Evolutionary conservation across 805 yeast species (phyloP).

Genomic region (Barnettozyma botsteinii): DNA sequence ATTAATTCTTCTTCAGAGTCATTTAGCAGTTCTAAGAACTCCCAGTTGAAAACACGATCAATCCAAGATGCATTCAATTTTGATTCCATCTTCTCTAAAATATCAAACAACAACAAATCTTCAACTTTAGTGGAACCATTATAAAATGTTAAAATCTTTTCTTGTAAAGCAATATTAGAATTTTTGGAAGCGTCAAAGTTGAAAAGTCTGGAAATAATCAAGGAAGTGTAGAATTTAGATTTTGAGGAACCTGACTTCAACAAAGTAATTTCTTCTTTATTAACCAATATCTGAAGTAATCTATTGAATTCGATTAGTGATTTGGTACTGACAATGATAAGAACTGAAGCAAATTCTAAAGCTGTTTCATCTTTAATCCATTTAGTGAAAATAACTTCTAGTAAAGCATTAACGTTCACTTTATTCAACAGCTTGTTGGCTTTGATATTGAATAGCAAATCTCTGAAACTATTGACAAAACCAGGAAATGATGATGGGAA

Average conservation of each 20-base stretch:
- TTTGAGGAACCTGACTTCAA: slow-evolving; percentile 22
- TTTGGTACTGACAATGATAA: slow-evolving; percentile 34
- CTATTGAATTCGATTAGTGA: slow-evolving; percentile 39
- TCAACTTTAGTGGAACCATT: slow-evolving; percentile 56
- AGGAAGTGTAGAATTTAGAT: slow-evolving; percentile 37
- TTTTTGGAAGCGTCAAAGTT: slow-evolving; percentile 38
- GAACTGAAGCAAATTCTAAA: slow-evolving; percentile 40
- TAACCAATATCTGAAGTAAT: slow-evolving; percentile 57
- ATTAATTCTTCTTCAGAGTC: slow-evolving; percentile 41
- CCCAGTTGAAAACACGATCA: slow-evolving; percentile 60
- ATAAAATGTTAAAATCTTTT: slow-evolving; percentile 46
- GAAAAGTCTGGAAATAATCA: slow-evolving; percentile 46
- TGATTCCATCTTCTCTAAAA: slow-evolving; percentile 55
- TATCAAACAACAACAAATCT: slow-evolving; percentile 55
- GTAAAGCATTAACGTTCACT: slow-evolving; percentile 51
- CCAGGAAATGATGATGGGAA: slow-evolving; percentile 25
- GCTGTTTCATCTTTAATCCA: slow-evolving; percentile 42
- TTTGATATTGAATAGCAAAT: slow-evolving; percentile 26
- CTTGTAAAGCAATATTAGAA: slow-evolving; percentile 43
- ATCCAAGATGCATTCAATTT: slow-evolving; percentile 56
- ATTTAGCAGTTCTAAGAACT: slow-evolving; percentile 37
- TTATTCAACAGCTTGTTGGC: slow-evolving; percentile 39
- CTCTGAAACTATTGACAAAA: slow-evolving; percentile 31
- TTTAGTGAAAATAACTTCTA: slow-evolving; percentile 50
- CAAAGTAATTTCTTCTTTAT: slow-evolving; percentile 40